Evolutionary conservation across 257 asterid genomes (phyloP).

Genomic region (Penstemon eatonii): DNA sequence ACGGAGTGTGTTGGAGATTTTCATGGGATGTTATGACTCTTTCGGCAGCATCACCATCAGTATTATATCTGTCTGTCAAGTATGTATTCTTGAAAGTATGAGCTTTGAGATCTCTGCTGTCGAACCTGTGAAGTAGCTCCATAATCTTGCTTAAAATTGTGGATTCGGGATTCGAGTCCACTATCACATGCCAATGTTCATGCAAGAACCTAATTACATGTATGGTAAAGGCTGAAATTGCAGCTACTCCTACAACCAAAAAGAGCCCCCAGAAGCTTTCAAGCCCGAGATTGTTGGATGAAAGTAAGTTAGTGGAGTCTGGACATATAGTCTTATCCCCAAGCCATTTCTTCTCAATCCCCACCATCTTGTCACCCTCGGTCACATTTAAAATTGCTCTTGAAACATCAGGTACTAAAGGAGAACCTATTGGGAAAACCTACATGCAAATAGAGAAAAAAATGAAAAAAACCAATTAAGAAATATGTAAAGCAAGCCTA

Average conservation of each 20-base stretch:
- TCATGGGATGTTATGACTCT: slow-evolving; percentile 6
- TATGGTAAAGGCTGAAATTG: slow-evolving; percentile 28
- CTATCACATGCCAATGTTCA: slow-evolving; percentile 19
- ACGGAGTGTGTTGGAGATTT: slow-evolving; percentile 14
- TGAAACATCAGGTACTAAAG: slow-evolving; percentile 35
- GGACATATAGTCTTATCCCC: slow-evolving; percentile 24
- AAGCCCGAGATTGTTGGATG: slow-evolving; percentile 29
- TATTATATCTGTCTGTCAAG: background rate
- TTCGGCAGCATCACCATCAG: slow-evolving; percentile 10
- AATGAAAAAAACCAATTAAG: background rate
- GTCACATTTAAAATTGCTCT: slow-evolving; percentile 36
- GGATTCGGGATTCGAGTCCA: background rate
- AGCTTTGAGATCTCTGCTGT: slow-evolving; percentile 34
- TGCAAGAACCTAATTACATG: slow-evolving; percentile 28
- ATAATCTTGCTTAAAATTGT: slow-evolving; percentile 25
- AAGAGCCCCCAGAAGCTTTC: slow-evolving; percentile 54
- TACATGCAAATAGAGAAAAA: background rate
- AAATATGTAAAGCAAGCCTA: background rate
- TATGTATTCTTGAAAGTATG: slow-evolving; percentile 44
- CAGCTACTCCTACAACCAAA: slow-evolving; percentile 32
- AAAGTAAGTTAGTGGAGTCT: slow-evolving; percentile 5
- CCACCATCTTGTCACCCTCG: slow-evolving; percentile 20
- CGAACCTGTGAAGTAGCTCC: slow-evolving; percentile 27
- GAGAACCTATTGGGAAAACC: slow-evolving; percentile 42
- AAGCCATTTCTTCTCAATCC: slow-evolving; percentile 21